Evolutionary conservation across 1,139 yeast species (phyloP), one percentile per base, ranked within the genome.

Genomic region (Candida neerlandica): DNA sequence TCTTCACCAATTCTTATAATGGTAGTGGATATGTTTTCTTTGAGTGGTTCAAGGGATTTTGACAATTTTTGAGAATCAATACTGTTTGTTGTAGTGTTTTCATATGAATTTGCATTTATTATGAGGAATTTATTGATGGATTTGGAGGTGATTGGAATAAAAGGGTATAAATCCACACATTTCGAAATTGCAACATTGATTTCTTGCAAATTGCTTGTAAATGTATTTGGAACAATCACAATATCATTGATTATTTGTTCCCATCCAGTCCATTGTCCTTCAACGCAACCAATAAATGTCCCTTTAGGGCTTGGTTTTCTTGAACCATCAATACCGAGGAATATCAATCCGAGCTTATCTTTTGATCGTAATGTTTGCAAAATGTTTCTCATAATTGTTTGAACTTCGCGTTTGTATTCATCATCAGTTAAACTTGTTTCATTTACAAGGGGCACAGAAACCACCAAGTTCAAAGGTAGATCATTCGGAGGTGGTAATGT

Each of bases 241-340:
- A 83, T 62, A 11, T 71, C 76, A 7, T 71, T 66, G 12, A 83
- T 60, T 9, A 83, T 58, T 1, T 71, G 70, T 26, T 69, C 66
- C 86, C 89, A 83, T 0, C 85, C 86, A 26, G 71, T 69, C 89
- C 89, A 84, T 1, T 59, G 54, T n/a, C 73, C 66, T 15, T 70
- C 65, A 2, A 75, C 72, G 58, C 83, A 78, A 0, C 89, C 88
- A 48, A 81, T 70, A 58, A 79, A 84, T 10, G 81, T 73, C 0
- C 85, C 85, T 37, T 66, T 61, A 26, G 66, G 60, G 5, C 72
- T 58, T 2, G 69, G 63, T 37, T 50, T 65, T 16, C 73, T 67
- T 0, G 55, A 51, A 1, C 79, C 75, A 56, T 79, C 75, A 47
- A 74, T 68, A 0, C 87, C 87, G 16, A 81, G 63, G 38, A 82